Conservation (phyloP, 768 basidiomycete species). For the Boletus tylopilopsis region DNA sequence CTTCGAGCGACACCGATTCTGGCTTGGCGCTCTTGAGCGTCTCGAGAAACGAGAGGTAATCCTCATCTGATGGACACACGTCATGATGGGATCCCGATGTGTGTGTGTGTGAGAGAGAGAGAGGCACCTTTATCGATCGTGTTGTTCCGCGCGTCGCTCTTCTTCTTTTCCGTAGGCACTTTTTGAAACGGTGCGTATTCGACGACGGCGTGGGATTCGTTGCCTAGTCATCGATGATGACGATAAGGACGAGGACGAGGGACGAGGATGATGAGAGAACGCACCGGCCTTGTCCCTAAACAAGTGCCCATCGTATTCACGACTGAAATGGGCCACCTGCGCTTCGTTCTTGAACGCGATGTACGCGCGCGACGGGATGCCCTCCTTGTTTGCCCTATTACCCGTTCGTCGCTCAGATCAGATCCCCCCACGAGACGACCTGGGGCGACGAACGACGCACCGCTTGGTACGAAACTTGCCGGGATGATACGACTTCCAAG, state of each 20-base stretch:
- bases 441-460: slow-evolving; percentile 36
- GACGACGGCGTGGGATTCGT: slow-evolving; percentile 83
- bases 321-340: slow-evolving; percentile 66
- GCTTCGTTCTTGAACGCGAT: slow-evolving; percentile 83
- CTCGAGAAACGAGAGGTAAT: slow-evolving; percentile 79
- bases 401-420: neutral
- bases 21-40: slow-evolving; percentile 54
- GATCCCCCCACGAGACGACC: neutral
- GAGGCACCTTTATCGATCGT: slow-evolving; percentile 70
- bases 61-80: slow-evolving; percentile 55
- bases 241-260: no score
- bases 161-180: slow-evolving; percentile 68
- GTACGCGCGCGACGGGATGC: slow-evolving; percentile 84
- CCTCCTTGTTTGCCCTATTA: slow-evolving; percentile 75
- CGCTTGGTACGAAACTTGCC: slow-evolving; percentile 66
- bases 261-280: neutral
- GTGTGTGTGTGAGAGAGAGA: neutral
- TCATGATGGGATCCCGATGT: neutral
- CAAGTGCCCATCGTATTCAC: slow-evolving; percentile 86
- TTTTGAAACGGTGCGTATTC: slow-evolving; percentile 96
- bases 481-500: slow-evolving; percentile 62
- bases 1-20: slow-evolving; percentile 64
- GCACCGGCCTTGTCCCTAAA: slow-evolving; percentile 90
- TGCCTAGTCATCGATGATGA: slow-evolving; percentile 20
- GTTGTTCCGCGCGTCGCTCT: slow-evolving; percentile 73